Conservation (phyloP, 768 basidiomycete genomes). For the Naganishia onofrii region DNA sequence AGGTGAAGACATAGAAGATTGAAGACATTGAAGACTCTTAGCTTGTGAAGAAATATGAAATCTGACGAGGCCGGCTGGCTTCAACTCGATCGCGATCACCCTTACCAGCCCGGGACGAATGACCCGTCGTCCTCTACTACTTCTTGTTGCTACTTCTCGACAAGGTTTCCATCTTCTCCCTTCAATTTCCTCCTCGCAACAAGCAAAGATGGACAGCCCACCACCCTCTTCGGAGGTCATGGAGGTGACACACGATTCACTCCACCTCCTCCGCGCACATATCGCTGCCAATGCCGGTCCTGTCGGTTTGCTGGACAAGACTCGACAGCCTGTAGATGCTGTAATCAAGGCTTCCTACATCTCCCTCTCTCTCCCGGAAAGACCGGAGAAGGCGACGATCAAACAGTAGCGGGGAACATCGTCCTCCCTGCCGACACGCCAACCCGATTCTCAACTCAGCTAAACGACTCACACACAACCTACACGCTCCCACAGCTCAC, state of each 20-base stretch:
- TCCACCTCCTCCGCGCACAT: constrained; percentile 47
- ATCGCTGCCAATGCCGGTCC: constrained; percentile 35
- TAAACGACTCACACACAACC: constrained; percentile 58
- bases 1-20: too few relatives aligned
- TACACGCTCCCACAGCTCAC: constrained; percentile 78
- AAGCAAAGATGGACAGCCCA: constrained; percentile 6
- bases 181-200: too few relatives aligned
- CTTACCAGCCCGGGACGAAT: too few relatives aligned
- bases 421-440: constrained; percentile 69
- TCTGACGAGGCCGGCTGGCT: not conserved
- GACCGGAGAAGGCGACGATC: constrained; percentile 11
- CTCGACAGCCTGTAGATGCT: constrained; percentile 49
- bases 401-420: constrained; percentile 13
- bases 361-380: constrained; percentile 58
- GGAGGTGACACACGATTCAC: constrained; percentile 39
- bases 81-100: constrained; percentile 19
- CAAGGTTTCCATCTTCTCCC: too few relatives aligned
- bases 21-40: too few relatives aligned
- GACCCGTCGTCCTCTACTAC: not conserved
- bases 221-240: not conserved
- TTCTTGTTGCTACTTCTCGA: too few relatives aligned
- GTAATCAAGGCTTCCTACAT: constrained; percentile 65
- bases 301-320: constrained; percentile 45
- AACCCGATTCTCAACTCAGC: constrained; percentile 68
- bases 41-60: not conserved